Percentiles rank a stretch among this genome's conserved stretches.
phyloP scores from a whole-genome alignment of 1,284 basidiomycete species.

The Austroboletus novae-zelandiae region DNA sequence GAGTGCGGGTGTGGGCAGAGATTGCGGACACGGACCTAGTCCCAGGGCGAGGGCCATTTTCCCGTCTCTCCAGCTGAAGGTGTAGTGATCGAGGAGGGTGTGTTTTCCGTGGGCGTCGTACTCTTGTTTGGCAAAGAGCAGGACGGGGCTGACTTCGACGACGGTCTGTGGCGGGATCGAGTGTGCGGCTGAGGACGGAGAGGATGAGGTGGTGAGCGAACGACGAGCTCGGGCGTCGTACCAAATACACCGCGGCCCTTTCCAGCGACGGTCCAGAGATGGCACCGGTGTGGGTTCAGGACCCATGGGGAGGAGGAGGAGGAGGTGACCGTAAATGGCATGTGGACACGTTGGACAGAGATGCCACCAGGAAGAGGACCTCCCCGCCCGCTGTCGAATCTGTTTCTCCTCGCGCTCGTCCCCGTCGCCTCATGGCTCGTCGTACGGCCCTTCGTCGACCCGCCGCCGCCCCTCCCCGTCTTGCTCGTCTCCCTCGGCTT shows the following conservation, averaged over 20 bases:
- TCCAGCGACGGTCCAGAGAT: slow-evolving; percentile 31
- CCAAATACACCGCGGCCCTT: slow-evolving; percentile 70
- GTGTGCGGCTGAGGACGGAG: slow-evolving; percentile 47
- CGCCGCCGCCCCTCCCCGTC: slow-evolving; percentile 63
- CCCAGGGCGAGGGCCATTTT: slow-evolving; percentile 87
- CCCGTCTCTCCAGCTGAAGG: slow-evolving; percentile 80
- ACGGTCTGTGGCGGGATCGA: slow-evolving; percentile 62
- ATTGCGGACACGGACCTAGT: slow-evolving; percentile 54
- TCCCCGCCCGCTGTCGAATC: slow-evolving; percentile 53
- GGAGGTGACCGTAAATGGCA: slow-evolving; percentile 18
- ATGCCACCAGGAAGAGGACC: slow-evolving; percentile 27
- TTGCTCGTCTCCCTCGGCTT: slow-evolving; percentile 77
- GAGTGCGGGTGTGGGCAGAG: background rate
- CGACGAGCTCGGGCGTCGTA: slow-evolving; percentile 27
- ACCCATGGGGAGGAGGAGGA: slow-evolving; percentile 5
- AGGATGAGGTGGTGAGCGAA: background rate
- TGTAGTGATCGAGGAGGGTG: slow-evolving; percentile 81
- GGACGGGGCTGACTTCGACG: slow-evolving; percentile 85
- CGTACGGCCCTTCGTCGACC: slow-evolving; percentile 63
- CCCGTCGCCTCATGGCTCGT: slow-evolving; percentile 73
- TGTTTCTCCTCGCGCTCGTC: slow-evolving; percentile 53
- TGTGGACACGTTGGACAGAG: slow-evolving; percentile 3
- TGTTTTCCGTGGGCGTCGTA: slow-evolving; percentile 67
- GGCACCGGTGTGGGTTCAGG: slow-evolving; percentile 19
- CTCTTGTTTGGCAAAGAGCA: slow-evolving; percentile 72